Evolutionary conservation across 305 asterid genomes (phyloP), one percentile per base, ranked within the genome.

Genomic region (Fraxinus sp.): DNA sequence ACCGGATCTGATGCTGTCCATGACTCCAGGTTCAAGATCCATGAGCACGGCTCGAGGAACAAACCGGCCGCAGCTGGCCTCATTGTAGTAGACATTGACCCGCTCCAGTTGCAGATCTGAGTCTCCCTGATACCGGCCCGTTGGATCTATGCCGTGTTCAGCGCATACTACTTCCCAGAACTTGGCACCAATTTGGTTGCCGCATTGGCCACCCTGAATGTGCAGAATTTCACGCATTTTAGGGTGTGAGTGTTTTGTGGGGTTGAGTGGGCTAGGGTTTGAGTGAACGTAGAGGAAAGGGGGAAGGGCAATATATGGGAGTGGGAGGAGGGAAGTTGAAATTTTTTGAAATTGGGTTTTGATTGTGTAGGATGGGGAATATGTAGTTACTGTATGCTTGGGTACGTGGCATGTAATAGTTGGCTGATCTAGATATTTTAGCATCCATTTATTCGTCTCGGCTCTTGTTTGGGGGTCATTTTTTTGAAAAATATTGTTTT

Each of bases 11-110:
- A 85, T 46, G 33, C 87, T 85, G 75, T 85, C 87, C 87, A 85
- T 85, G 30, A 85, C 82, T 5, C 87, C 87, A 7, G 88, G 88
- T 22, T 85, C 88, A 3, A 85, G 85, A 70, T 85, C 88, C 88
- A 85, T 85, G 30, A 85, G 88, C 14, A 85, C 88, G 10, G 88
- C 88, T 7, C 88, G 81, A 9, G 88, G 88, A 46, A 46, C 57
- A 46, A 46, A 46, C 57, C 57, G 57, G n/a, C 57, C 57, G 57
- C 57, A 75, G 77, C 88, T 82, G 68, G 88, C 85, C 10, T 85
- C 88, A 37, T 85, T 85, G 84, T 85, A 85, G 84, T 85, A 85
- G 30, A 85, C 88, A 68, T 85, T 85, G 41, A 85, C 85, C 3
- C 85, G 83, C 52, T 85, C 88, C 33, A 85, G 80, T 79, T 82